Evolutionary conservation across 2,329 filamentous ascomycete species (phyloP), one percentile per base, ranked within the genome.

Genomic region (Aspergillus sp.): DNA sequence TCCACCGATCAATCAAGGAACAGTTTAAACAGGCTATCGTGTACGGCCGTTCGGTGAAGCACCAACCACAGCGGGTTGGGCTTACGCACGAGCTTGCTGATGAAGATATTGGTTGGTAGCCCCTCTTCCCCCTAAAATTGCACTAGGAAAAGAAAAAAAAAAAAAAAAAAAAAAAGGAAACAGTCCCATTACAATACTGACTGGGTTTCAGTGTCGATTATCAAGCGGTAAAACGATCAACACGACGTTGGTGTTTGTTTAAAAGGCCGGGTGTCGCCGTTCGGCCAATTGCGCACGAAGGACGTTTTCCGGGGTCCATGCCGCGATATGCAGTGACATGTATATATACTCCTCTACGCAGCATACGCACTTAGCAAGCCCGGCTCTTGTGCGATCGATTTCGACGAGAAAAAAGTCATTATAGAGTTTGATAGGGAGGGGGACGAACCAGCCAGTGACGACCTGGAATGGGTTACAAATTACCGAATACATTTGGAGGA

Each of bases 1-100:
- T 98, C 66, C 93, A 98, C 73, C 88, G 93, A 67, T 94, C 82
- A 47, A 97, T 98, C 65, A 79, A 93, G 47, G 93, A 98, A 59
- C 85, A 95, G 59, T 98, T 98, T 78, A 94, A 91, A 71, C 81
- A 84, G 51, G 93, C 93, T 46, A 85, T 98, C 64, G 93, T 98
- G 38, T 98, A 97, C 69, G 93, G 93, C 57, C 93, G 91, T 67
- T 96, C 90, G 47, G 91, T 97, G 57, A 97, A 97, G 78, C 93
- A 98, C 73, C 93, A 97, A 72, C 93, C 93, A 55, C 93, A 98
- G 73, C 82, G 90, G 62, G 93, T 97, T 52, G 93, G 93, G 43
- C 78, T 98, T 55, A 75, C 80, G 45, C 93, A 98, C 67, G 88
- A 95, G 74, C 77, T 98, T 62, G 88, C 82, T 48, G 93, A 98